A percentile compares a stretch with the other conserved stretches of the same genome.
These are phyloP conservation scores for Fimicolochytrium jonesii DNA, from an alignment of 192 early-diverging fungal genomes.

Conservation along the genomic window DNA sequence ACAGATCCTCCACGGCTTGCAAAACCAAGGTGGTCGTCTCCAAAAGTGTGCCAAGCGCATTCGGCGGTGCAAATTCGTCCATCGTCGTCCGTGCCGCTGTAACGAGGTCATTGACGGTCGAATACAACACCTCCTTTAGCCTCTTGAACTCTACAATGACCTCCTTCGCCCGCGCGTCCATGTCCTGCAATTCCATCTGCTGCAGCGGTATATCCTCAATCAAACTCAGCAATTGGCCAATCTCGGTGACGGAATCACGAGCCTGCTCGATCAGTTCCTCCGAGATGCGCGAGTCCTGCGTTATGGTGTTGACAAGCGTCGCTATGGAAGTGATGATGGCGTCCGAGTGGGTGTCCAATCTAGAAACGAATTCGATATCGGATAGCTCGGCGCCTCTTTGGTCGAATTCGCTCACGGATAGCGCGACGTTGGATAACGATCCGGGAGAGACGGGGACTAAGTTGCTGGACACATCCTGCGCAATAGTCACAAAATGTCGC, in stretches of 20 bases:
- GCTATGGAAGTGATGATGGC: slow-evolving; percentile 32
- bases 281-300: slow-evolving; percentile 23
- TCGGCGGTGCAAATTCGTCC: slow-evolving; percentile 54
- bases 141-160: slow-evolving; percentile 29
- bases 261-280: slow-evolving; percentile 39
- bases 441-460: slow-evolving; percentile 32
- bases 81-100: slow-evolving; percentile 53
- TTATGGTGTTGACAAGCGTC: slow-evolving; percentile 34
- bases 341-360: slow-evolving; percentile 38
- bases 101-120: slow-evolving; percentile 42
- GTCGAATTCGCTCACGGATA: slow-evolving; percentile 37
- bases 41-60: slow-evolving; percentile 48
- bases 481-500: slow-evolving; percentile 71
- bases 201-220: slow-evolving; percentile 44
- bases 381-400: slow-evolving; percentile 30
- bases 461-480: slow-evolving; percentile 51
- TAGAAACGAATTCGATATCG: slow-evolving; percentile 33
- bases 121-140: slow-evolving; percentile 41
- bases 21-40: slow-evolving; percentile 47
- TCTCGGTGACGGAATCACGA: slow-evolving; percentile 40
- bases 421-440: not conserved
- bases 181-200: slow-evolving; percentile 20
- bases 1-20: slow-evolving; percentile 49
- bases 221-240: slow-evolving; percentile 44
- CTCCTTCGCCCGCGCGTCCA: slow-evolving; percentile 3